phyloP scores from a whole-genome alignment of 169 alveolate genomes.

The Miamiensis avidus region DNA sequence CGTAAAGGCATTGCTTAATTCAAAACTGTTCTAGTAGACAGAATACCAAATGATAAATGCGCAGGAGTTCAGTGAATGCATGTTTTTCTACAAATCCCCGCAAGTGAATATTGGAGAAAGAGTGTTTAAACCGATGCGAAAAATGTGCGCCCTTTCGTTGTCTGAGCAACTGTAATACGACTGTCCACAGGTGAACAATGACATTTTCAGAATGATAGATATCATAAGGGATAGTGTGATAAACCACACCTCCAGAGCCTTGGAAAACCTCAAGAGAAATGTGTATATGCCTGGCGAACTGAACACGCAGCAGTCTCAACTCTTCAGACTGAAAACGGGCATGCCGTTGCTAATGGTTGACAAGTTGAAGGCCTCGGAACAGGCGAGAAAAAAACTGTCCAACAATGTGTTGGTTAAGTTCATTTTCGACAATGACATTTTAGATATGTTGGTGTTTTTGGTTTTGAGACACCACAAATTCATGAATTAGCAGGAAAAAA shows the following conservation, averaged over 20 bases:
- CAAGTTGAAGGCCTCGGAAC: constrained; percentile 10
- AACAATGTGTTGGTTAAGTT: constrained; percentile 40
- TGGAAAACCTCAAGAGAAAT: background rate
- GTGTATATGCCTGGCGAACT: background rate
- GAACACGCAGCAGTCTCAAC: background rate
- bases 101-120: constrained; percentile 27
- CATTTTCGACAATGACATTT: constrained; percentile 47
- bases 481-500: background rate
- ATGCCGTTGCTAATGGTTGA: constrained; percentile 27
- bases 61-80: constrained; percentile 43
- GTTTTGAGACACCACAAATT: constrained; percentile 43
- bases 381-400: constrained; percentile 41
- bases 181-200: constrained; percentile 23
- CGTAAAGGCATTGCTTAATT: constrained; percentile 1
- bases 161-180: constrained; percentile 4
- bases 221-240: background rate
- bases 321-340: background rate
- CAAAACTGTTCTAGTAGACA: constrained; percentile 9
- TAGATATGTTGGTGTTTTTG: constrained; percentile 59
- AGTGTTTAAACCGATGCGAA: constrained; percentile 45
- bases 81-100: constrained; percentile 61
- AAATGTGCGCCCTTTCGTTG: constrained; percentile 40
- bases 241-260: background rate
- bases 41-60: constrained; percentile 46
- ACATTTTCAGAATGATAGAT: background rate